Evolutionary conservation across 2,329 filamentous ascomycete genomes (phyloP).

Genomic region (Aspergillus quadricinctus): DNA sequence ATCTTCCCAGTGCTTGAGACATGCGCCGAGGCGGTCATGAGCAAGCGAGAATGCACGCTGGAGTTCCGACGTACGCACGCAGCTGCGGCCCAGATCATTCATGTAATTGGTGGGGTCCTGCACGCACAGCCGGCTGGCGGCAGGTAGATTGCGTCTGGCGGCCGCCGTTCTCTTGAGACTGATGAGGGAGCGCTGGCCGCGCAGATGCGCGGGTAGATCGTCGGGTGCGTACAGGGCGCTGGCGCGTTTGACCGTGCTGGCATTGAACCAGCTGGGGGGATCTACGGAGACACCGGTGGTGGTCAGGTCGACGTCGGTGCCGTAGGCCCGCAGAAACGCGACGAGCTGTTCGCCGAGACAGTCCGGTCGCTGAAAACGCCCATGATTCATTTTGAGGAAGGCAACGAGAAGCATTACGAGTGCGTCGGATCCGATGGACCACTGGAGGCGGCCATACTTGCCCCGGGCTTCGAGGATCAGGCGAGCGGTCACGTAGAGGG

Average conservation of each 20-base stretch:
- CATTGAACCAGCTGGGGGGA: conserved; percentile 41
- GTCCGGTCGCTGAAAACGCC: conserved; percentile 22
- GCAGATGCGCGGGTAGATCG: conserved; percentile 23
- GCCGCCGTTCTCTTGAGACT: conserved; percentile 30
- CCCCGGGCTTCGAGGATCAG: conserved; percentile 48
- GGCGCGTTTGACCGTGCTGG: conserved; percentile 12
- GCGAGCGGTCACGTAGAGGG: conserved; percentile 49
- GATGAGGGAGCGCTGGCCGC: conserved; percentile 39
- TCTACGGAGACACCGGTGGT: conserved; percentile 48
- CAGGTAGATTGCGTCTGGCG: conserved; percentile 23
- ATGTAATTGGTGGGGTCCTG: conserved; percentile 57
- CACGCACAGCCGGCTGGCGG: conserved; percentile 46
- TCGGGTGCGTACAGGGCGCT: conserved; percentile 8
- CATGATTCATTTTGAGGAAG: conserved; percentile 45
- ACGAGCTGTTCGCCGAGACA: conserved; percentile 44
- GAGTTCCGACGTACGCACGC: conserved; percentile 48
- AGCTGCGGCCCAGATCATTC: conserved; percentile 54
- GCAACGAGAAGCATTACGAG: conserved; percentile 56
- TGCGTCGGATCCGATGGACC: conserved; percentile 52
- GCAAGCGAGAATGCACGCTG: conserved; percentile 39
- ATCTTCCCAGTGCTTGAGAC: conserved; percentile 23
- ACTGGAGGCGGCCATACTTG: conserved; percentile 44
- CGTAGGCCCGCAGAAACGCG: conserved; percentile 49
- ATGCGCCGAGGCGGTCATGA: conserved; percentile 20
- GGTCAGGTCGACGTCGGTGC: conserved; percentile 40